These are phyloP conservation scores for Arthrobotrys megalospora DNA, from an alignment of 2,329 filamentous ascomycete genomes.

Conservation along the genomic window DNA sequence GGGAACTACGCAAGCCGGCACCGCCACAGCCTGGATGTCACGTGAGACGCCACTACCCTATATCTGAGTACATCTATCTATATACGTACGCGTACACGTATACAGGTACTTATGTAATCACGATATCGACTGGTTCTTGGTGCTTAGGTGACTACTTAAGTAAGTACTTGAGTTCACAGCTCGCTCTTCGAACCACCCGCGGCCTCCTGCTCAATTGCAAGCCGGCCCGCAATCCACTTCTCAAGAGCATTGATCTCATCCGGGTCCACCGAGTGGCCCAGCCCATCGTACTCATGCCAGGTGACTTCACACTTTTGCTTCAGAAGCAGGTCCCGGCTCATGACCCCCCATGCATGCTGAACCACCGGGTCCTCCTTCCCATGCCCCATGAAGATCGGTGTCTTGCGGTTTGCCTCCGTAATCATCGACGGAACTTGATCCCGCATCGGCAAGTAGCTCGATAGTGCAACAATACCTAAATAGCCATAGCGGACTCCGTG, in stretches of 20 bases:
- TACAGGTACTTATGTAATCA: no score
- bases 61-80: no score
- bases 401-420: conserved; percentile 77
- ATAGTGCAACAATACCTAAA: conserved; percentile 85
- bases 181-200: conserved; percentile 42
- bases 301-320: conserved; percentile 79
- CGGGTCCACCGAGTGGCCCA: conserved; percentile 82
- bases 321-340: conserved; percentile 78
- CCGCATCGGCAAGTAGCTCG: conserved; percentile 82
- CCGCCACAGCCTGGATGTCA: background rate
- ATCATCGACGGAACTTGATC: conserved; percentile 75
- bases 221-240: conserved; percentile 72
- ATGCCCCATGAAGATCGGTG: conserved; percentile 90
- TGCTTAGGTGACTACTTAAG: no score
- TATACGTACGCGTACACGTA: no score
- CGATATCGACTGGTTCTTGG: no score
- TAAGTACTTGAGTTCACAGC: conserved; percentile 11
- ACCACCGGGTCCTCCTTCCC: conserved; percentile 85
- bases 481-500: background rate
- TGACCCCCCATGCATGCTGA: conserved; percentile 76
- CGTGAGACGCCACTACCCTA: no score
- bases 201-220: conserved; percentile 68
- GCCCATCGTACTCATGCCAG: conserved; percentile 81
- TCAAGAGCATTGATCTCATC: conserved; percentile 88
- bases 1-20: background rate